These are phyloP conservation scores for Aspergillus caelatus DNA, from an alignment of 2,329 filamentous ascomycete genomes.

Conservation along the genomic window DNA sequence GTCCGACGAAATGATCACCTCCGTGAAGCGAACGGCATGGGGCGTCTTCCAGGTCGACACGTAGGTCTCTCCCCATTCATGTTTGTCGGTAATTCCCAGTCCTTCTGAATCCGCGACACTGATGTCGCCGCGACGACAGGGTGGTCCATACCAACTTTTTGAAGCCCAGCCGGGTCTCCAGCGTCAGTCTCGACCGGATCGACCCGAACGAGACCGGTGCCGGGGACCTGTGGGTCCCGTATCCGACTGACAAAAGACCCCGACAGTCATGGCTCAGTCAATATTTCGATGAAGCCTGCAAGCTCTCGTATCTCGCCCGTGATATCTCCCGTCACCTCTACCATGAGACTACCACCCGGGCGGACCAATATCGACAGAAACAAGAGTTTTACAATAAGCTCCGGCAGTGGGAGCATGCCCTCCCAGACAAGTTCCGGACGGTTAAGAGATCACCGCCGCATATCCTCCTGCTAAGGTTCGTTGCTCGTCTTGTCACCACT, in stretches of 20 bases:
- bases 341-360: not conserved
- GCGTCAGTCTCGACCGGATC: constrained; percentile 19
- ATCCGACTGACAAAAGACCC: constrained; percentile 11
- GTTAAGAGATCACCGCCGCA: constrained; percentile 13
- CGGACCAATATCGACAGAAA: constrained; percentile 9
- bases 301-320: constrained; percentile 23
- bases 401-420: constrained; percentile 14
- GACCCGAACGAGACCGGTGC: constrained; percentile 2
- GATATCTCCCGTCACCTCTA: constrained; percentile 19
- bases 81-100: not conserved
- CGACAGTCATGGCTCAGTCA: constrained; percentile 19
- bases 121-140: not conserved
- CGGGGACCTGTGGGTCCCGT: constrained; percentile 19
- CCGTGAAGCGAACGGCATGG: constrained; percentile 26
- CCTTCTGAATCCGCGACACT: constrained; percentile 2
- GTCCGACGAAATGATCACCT: constrained; percentile 26
- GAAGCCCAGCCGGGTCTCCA: constrained; percentile 17
- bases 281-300: constrained; percentile 25
- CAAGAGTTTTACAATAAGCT: constrained; percentile 17
- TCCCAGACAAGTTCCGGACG: constrained; percentile 11
- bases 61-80: constrained; percentile 12
- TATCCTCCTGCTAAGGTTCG: constrained; percentile 21
- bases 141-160: constrained; percentile 27
- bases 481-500: not conserved
- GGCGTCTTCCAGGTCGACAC: constrained; percentile 33